phyloP scores from a whole-genome alignment of 1,139 yeast species.

The Hansenula sp. region DNA sequence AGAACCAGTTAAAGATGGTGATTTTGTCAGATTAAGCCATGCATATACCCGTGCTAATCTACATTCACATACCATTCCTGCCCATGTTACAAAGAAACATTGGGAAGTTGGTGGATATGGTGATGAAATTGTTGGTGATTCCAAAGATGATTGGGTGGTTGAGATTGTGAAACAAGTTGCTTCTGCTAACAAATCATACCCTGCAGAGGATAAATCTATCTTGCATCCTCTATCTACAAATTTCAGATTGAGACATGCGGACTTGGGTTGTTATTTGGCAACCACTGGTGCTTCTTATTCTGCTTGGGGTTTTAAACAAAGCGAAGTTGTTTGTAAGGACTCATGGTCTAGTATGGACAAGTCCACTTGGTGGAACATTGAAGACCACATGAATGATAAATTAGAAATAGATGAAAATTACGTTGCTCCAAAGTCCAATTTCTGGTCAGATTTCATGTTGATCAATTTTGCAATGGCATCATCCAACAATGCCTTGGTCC shows the following conservation, averaged over 20 bases:
- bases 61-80: constrained; percentile 58
- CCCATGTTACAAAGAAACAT: constrained; percentile 47
- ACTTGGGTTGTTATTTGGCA: constrained; percentile 67
- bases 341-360: constrained; percentile 50
- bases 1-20: constrained; percentile 43
- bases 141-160: constrained; percentile 68
- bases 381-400: constrained; percentile 52
- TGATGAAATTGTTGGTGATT: constrained; percentile 46
- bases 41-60: constrained; percentile 46
- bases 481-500: constrained; percentile 69
- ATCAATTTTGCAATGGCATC: constrained; percentile 77
- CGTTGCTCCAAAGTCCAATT: constrained; percentile 61
- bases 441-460: constrained; percentile 67
- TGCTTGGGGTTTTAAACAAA: constrained; percentile 79
- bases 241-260: constrained; percentile 58
- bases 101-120: constrained; percentile 74
- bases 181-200: constrained; percentile 41
- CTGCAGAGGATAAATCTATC: constrained; percentile 34
- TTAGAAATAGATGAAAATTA: constrained; percentile 39
- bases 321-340: constrained; percentile 68
- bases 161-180: constrained; percentile 56
- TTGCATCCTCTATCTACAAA: constrained; percentile 70
- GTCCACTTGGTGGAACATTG: constrained; percentile 79
- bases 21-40: constrained; percentile 53
- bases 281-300: constrained; percentile 72